Evolutionary conservation across 352 stramenopile genomes (phyloP).

Genomic region (Phytophthora macrochlamydospora): DNA sequence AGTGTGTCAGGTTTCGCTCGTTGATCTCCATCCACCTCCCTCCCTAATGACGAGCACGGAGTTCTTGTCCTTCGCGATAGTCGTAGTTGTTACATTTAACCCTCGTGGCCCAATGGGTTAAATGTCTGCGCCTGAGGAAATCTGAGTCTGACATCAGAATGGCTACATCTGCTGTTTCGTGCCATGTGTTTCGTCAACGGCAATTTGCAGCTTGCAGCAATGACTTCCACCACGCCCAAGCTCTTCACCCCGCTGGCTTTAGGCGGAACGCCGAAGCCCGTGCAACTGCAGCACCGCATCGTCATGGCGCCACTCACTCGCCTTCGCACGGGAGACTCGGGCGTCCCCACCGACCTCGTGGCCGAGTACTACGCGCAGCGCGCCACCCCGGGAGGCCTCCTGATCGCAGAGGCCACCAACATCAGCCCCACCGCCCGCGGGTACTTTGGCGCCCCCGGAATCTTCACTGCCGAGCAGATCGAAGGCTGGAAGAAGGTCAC

Average conservation of each 20-base stretch:
- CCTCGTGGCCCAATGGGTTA: too few species aligned
- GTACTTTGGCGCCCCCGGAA: conserved; percentile 38
- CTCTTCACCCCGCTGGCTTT: conserved; percentile 39
- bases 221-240: conserved; percentile 11
- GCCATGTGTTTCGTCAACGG: too few species aligned
- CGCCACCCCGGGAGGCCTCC: conserved; percentile 37
- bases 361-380: conserved; percentile 49
- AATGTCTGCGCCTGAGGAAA: too few species aligned
- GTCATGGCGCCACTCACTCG: conserved; percentile 53
- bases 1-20: conserved; percentile 1
- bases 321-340: conserved; percentile 21
- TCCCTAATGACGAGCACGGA: too few species aligned
- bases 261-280: conserved; percentile 20
- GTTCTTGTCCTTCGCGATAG: too few species aligned
- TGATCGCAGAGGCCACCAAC: conserved; percentile 55
- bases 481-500: conserved; percentile 60
- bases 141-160: too few species aligned
- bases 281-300: conserved; percentile 46
- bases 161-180: too few species aligned
- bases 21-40: conserved; percentile 8
- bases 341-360: conserved; percentile 29
- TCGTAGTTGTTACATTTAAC: too few species aligned
- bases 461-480: conserved; percentile 54
- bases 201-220: conserved; percentile 20
- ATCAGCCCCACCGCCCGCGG: conserved; percentile 31